Base-by-base conservation (phyloP, 192 early-diverging fungal genomes). In the Gaertneriomyces semiglobifer region DNA sequence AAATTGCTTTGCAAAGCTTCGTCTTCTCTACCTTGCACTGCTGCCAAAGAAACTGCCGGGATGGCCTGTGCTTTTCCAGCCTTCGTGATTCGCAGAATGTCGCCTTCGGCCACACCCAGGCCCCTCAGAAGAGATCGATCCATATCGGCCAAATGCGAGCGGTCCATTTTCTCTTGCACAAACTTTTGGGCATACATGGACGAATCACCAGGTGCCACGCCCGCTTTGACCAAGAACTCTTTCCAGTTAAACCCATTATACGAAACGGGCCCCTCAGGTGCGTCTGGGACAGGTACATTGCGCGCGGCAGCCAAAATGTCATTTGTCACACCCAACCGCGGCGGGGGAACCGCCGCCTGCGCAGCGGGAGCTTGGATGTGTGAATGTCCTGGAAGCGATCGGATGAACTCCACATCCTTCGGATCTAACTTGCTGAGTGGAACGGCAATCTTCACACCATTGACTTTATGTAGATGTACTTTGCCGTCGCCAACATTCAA, bases 391-490 rank as follows among this genome's bases (percentile, higher is more conserved):
- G 79, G 73, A 38, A 78, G n/a, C 4, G 71, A 68, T 44, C 66
- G 61, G 18, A 85, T 50, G 60, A 71, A 74, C 19, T 84, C 79
- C 0, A 76, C 51, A 45, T 84, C 79, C 7, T 43, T 81, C n/a
- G 72, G 69, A 0, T 84, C 84, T 66, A 99, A 88, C 67, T 96
- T 96, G 6, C 91, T 88, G 41, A 96, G 72, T 2, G 93, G 88
- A 9, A 99, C 96, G 33, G 82, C 88, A 71, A 99, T 98, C 52
- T 87, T 94, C 57, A 94, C 93, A 62, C 93, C 93, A 72, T 99
- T 99, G 4, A 86, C 75, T 70, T 99, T 99, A 75, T 96, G 94
- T 53, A 99, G 73, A 19, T 95, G 89, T 42, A 94, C 87, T 62
- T 93, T 91, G 58, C 89, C 90, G n/a, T 95, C 90, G 18, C 77